Conservation (phyloP, 139 green algal species). For the Dunaliella primolecta region DNA sequence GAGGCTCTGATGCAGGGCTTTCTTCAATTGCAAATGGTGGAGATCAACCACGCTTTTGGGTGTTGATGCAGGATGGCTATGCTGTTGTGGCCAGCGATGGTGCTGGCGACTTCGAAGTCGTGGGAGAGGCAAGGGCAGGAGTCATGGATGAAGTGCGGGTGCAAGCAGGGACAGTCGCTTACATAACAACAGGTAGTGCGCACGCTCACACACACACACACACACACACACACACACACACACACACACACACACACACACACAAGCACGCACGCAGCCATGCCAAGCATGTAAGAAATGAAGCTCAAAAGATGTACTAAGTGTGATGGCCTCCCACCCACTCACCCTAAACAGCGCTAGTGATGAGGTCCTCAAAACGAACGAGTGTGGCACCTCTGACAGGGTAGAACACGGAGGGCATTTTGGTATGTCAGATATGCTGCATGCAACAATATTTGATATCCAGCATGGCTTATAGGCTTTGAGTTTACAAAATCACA, state of each 20-base stretch:
- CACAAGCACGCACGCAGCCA: background rate
- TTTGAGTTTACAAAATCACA: too few relatives aligned
- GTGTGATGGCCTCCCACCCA: too few relatives aligned
- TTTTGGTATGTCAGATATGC: too few relatives aligned
- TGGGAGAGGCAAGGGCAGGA: constrained; percentile 74
- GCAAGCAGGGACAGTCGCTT: constrained; percentile 67
- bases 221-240: background rate
- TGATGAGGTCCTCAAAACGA: too few relatives aligned
- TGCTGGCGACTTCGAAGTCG: constrained; percentile 71
- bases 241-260: constrained; percentile 2
- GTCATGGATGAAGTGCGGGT: constrained; percentile 38
- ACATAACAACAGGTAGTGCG: constrained; percentile 84
- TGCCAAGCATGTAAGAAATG: background rate
- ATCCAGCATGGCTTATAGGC: too few relatives aligned
- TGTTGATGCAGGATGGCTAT: constrained; percentile 83
- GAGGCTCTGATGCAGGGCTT: background rate
- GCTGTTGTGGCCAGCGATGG: constrained; percentile 81
- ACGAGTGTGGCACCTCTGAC: too few relatives aligned
- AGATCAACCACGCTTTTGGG: background rate
- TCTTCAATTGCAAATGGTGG: background rate
- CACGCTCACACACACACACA: background rate
- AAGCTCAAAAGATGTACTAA: too few relatives aligned
- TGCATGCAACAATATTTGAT: too few relatives aligned
- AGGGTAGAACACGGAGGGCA: too few relatives aligned
- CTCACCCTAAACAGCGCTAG: too few relatives aligned